Base-by-base conservation (phyloP, 192 early-diverging fungal species). In the Podila epicladia region DNA sequence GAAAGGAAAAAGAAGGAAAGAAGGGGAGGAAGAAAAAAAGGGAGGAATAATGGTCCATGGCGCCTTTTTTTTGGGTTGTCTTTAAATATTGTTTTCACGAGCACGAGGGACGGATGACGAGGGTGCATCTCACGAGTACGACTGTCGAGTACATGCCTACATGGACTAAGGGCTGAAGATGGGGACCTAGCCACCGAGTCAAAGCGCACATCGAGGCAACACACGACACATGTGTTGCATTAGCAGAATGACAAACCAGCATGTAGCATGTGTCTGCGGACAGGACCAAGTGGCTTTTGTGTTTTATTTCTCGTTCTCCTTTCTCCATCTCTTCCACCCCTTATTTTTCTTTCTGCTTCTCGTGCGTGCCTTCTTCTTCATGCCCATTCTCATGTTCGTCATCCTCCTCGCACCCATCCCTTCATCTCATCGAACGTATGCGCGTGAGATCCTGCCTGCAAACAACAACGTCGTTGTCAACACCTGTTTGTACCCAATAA, bases 401-500 rank as follows among this genome's bases (percentile, higher is more conserved):
- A 20, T 33, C 64, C 51, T 28, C 48, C 33, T n/a, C 50, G 15
- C 20, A 37, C 31, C 53, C 3, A 29, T 3, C n/a, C 20, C 6
- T 53, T 65, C 20, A 15, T 53, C 49, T 50, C 48, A 13, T 24
- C 28, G 4, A 41, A 29, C 28, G 41, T 24, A 31, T 29, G 29
- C 41, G 64, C 38, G 53, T 57, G 51, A 67, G 66, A 58, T 57
- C 66, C 33, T 7, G 17, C 66, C 33, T 7, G 48, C 26, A 49
- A 22, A 50, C 17, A 22, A 7, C n/a, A 7, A 33, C 1, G 19
- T 35, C 33, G 13, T 37, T 37, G 32, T 35, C 31, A 20, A 37
- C 13, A 45, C 17, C 41, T 45, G 41, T 45, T 12, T 45, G 12
- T 45, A 17, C 41, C 41, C 13, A 45, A 15, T 45, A 9, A 45